Evolutionary conservation across 2,329 filamentous ascomycete genomes (phyloP).

Genomic region (Cladophialophora immunda): DNA sequence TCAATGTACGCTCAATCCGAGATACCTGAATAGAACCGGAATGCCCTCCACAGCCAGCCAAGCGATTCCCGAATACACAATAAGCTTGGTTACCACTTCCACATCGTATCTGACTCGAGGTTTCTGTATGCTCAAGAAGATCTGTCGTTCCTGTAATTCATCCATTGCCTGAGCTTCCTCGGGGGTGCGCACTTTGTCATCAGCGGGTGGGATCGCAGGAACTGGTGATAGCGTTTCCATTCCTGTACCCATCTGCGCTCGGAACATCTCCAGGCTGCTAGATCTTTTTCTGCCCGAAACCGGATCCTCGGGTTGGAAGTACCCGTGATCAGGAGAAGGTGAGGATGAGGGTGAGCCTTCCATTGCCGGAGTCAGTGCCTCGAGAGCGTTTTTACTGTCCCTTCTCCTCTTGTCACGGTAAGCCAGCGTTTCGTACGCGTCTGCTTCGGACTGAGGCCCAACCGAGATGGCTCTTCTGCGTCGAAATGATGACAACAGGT

Average conservation of each 20-base stretch:
- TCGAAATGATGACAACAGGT: conserved; percentile 81
- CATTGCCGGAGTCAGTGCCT: conserved; percentile 23
- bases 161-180: conserved; percentile 43
- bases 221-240: conserved; percentile 27
- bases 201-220: conserved; percentile 8
- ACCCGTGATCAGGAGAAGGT: conserved; percentile 26
- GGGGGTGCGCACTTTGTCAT: conserved; percentile 24
- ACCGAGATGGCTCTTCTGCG: conserved; percentile 83
- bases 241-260: conserved; percentile 77
- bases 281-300: conserved; percentile 34
- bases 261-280: conserved; percentile 67
- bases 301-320: conserved; percentile 16
- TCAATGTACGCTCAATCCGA: conserved; percentile 36
- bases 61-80: conserved; percentile 94
- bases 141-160: conserved; percentile 70
- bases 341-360: not conserved
- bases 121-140: conserved; percentile 84
- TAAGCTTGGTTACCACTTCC: conserved; percentile 96
- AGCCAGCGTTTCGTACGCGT: conserved; percentile 93
- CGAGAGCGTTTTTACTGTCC: conserved; percentile 60
- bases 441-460: conserved; percentile 93
- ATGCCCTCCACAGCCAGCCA: conserved; percentile 81
- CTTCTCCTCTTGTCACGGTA: conserved; percentile 78
- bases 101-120: conserved; percentile 95
- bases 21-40: conserved; percentile 72